Percentiles rank a stretch among this genome's conserved stretches.
Evolutionary conservation across 768 basidiomycete genomes (phyloP).

Genomic region (Clitopilus hobsonii): DNA sequence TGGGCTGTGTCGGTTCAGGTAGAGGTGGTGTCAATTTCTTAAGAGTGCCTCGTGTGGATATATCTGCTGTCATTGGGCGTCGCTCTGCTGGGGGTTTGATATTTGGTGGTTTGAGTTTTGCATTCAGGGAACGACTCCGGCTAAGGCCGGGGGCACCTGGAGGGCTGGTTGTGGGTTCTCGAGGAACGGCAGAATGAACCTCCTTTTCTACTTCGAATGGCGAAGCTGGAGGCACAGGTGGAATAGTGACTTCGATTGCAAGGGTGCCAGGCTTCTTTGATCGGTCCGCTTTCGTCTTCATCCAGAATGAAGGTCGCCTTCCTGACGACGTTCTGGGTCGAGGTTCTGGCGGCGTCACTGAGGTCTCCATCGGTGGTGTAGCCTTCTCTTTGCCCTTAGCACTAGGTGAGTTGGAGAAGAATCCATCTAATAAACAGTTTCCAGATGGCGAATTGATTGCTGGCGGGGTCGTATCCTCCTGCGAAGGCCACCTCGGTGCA

Average conservation of each 20-base stretch:
- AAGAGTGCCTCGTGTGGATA: not conserved
- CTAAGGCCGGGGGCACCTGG: not conserved
- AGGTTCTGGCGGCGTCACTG: constrained; percentile 14
- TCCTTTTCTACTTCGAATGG: not conserved
- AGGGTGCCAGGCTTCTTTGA: not conserved
- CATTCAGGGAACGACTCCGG: not conserved
- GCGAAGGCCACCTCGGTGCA: constrained; percentile 2
- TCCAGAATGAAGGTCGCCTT: constrained; percentile 68
- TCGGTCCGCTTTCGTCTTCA: constrained; percentile 38
- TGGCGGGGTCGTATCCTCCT: not conserved
- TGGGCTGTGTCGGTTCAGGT: no score
- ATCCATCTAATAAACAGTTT: not conserved
- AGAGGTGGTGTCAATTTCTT: no score
- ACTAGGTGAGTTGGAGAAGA: constrained; percentile 31
- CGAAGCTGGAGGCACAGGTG: not conserved
- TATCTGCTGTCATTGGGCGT: not conserved
- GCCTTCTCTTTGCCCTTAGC: constrained; percentile 40
- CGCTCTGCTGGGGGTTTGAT: not conserved
- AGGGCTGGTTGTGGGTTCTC: not conserved
- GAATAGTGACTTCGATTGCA: not conserved
- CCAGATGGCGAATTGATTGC: not conserved
- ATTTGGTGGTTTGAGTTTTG: not conserved
- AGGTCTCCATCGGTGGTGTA: constrained; percentile 10
- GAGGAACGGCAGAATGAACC: not conserved
- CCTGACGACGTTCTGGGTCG: constrained; percentile 33